These are phyloP conservation scores for Auriscalpium orientale DNA, from an alignment of 768 basidiomycete species.

Conservation along the genomic window DNA sequence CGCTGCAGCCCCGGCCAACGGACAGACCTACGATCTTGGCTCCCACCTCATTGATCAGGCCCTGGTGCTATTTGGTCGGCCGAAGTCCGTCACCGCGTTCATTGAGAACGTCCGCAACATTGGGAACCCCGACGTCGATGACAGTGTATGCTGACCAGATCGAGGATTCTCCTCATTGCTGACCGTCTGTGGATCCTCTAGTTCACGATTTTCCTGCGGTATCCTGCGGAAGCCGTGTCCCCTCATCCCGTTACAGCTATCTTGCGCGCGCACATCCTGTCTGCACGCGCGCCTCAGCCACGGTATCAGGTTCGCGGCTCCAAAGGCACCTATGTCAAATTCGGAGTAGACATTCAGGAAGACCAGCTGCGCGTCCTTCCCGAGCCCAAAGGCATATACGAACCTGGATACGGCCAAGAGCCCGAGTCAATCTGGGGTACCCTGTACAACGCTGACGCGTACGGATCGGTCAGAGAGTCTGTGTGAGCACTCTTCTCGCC, in stretches of 20 bases:
- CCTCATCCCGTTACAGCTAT: slow-evolving; percentile 58
- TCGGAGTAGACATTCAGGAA: slow-evolving; percentile 75
- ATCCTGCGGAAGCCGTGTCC: slow-evolving; percentile 30
- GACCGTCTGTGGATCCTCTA: slow-evolving; percentile 38
- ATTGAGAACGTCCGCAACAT: slow-evolving; percentile 62
- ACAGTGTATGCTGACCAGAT: slow-evolving; percentile 37
- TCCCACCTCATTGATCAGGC: slow-evolving; percentile 77
- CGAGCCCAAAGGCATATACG: slow-evolving; percentile 37
- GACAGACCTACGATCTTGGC: slow-evolving; percentile 72
- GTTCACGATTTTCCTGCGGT: slow-evolving; percentile 9
- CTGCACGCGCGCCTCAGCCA: slow-evolving; percentile 55
- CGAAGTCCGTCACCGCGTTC: slow-evolving; percentile 59
- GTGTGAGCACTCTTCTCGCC: slow-evolving; percentile 22
- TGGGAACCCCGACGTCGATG: slow-evolving; percentile 59
- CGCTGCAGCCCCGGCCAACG: slow-evolving; percentile 47
- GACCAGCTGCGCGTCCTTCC: slow-evolving; percentile 58
- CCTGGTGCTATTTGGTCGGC: slow-evolving; percentile 68
- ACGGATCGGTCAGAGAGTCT: slow-evolving; percentile 30
- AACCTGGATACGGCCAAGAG: slow-evolving; percentile 48
- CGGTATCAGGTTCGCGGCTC: slow-evolving; percentile 70
- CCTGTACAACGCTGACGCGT: slow-evolving; percentile 45
- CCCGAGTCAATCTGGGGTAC: slow-evolving; percentile 56
- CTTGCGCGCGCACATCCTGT: slow-evolving; percentile 62
- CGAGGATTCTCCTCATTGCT: slow-evolving; percentile 34
- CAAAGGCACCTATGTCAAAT: slow-evolving; percentile 65